Evolutionary conservation across 257 asterid species (phyloP).

Genomic region (Linderniella brevidens): DNA sequence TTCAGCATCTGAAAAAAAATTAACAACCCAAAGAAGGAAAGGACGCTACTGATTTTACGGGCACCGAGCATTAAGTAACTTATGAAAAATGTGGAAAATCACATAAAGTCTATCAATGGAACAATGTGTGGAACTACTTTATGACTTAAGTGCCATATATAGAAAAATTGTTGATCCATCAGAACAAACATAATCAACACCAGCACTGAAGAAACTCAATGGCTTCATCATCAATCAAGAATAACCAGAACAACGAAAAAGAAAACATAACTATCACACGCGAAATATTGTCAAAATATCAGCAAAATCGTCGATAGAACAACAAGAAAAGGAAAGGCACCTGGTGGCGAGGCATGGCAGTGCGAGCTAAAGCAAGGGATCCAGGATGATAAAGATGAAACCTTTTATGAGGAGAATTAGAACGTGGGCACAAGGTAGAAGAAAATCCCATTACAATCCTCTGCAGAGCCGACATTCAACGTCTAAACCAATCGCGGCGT

Average conservation of each 20-base stretch:
- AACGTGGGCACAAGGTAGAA: constrained; percentile 10
- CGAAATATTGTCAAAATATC: not conserved
- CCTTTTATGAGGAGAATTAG: constrained; percentile 13
- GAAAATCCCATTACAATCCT: constrained; percentile 18
- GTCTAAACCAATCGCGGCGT: not conserved
- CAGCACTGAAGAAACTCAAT: no score
- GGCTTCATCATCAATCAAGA: no score
- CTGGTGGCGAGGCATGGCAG: constrained; percentile 45
- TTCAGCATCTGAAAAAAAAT: not conserved
- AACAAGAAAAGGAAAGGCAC: constrained; percentile 14
- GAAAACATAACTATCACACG: not conserved
- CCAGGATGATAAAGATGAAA: constrained; percentile 10
- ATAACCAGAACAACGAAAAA: not conserved
- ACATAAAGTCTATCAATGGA: no score
- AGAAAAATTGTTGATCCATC: no score
- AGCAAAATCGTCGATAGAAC: not conserved
- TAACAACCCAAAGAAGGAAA: no score
- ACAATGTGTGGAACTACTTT: no score
- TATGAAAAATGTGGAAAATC: no score
- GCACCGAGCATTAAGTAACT: no score
- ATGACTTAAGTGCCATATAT: no score
- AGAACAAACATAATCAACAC: no score
- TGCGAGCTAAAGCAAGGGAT: constrained; percentile 10
- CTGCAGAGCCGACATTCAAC: constrained; percentile 36
- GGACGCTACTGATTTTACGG: no score